Conservation (phyloP, 106 monocot genomes). For the Dendrobium officinale region DNA sequence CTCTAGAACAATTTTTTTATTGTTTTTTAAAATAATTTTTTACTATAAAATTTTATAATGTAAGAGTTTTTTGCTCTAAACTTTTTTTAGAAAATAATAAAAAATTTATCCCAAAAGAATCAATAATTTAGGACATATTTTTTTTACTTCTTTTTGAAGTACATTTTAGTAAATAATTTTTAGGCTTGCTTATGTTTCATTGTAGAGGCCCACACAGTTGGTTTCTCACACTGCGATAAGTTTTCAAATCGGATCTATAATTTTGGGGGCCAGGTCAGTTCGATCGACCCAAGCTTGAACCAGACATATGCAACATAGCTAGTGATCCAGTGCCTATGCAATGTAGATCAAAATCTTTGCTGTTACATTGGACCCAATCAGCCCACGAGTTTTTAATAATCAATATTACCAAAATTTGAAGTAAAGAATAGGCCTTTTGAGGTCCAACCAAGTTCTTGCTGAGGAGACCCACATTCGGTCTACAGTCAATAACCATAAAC, state of each 20-base stretch:
- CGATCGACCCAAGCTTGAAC: slow-evolving; percentile 49
- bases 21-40: too few species aligned
- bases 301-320: slow-evolving; percentile 38
- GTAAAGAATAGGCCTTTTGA: slow-evolving; percentile 51
- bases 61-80: too few species aligned
- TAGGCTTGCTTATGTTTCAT: background rate
- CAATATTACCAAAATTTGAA: slow-evolving; percentile 67
- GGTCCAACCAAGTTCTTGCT: slow-evolving; percentile 51
- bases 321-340: slow-evolving; percentile 24
- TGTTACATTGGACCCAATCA: slow-evolving; percentile 50
- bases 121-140: too few species aligned
- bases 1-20: too few species aligned
- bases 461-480: slow-evolving; percentile 27
- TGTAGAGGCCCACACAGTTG: slow-evolving; percentile 44
- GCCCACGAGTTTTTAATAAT: slow-evolving; percentile 53
- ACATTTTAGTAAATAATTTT: too few species aligned
- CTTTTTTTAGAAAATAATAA: too few species aligned
- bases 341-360: slow-evolving; percentile 13
- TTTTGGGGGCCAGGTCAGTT: slow-evolving; percentile 14
- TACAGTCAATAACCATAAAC: slow-evolving; percentile 11
- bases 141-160: too few species aligned
- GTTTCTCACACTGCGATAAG: slow-evolving; percentile 46
- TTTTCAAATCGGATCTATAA: slow-evolving; percentile 42
- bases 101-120: too few species aligned
- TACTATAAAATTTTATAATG: too few species aligned